Conservation (phyloP, 1,284 basidiomycete species). For the Cryptococcus amylolentus region DNA sequence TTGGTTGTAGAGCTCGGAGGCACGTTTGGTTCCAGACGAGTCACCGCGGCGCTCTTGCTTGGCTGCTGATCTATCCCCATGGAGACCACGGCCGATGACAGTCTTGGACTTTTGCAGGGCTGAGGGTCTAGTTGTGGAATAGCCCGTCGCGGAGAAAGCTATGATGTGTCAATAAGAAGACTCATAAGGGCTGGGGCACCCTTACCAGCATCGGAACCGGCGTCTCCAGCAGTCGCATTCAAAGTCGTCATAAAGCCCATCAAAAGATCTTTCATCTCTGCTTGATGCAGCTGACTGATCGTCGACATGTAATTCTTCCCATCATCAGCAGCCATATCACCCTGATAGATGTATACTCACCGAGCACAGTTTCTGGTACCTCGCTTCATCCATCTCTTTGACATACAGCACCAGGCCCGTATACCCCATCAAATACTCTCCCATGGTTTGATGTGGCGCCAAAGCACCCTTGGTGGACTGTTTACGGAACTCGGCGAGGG, state of each 20-base stretch:
- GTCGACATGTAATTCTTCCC: conserved; percentile 82
- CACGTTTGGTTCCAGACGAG: conserved; percentile 12
- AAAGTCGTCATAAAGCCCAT: conserved; percentile 60
- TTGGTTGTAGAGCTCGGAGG: conserved; percentile 68
- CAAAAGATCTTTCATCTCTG: conserved; percentile 74
- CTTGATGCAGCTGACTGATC: conserved; percentile 71
- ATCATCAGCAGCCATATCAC: not conserved
- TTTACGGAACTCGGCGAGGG: conserved; percentile 41
- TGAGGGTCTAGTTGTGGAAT: conserved; percentile 22
- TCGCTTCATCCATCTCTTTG: conserved; percentile 86
- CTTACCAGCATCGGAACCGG: conserved; percentile 36
- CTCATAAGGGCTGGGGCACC: not conserved
- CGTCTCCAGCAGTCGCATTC: conserved; percentile 65
- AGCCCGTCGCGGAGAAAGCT: conserved; percentile 14
- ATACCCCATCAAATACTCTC: conserved; percentile 79
- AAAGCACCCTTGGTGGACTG: conserved; percentile 46
- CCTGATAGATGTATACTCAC: conserved; percentile 54
- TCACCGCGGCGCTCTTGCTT: conserved; percentile 48
- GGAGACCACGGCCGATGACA: conserved; percentile 31
- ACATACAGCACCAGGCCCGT: conserved; percentile 87
- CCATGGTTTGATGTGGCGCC: conserved; percentile 66
- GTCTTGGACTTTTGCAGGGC: conserved; percentile 39
- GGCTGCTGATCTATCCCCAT: conserved; percentile 13
- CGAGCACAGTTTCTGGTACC: conserved; percentile 80
- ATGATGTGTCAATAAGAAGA: not conserved